Evolutionary conservation across 1,139 yeast species (phyloP).

Genomic region (Kodamaea sp.): DNA sequence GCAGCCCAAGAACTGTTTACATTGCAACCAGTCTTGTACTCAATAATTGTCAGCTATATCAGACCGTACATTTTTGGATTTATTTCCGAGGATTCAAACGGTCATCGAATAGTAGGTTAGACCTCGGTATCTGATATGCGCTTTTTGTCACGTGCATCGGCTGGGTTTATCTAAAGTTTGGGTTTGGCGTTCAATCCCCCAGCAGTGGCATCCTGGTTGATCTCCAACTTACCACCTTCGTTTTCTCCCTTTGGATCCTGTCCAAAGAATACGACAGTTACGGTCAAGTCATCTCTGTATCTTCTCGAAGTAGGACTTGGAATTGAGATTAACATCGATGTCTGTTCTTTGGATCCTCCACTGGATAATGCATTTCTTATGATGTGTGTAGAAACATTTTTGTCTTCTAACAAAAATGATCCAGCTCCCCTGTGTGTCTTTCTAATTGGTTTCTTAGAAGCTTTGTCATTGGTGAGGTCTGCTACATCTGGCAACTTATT

Average conservation of each 20-base stretch:
- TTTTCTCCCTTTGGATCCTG: constrained; percentile 44
- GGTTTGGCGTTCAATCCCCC: constrained; percentile 55
- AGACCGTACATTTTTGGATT: too few species aligned
- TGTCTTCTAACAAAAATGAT: constrained; percentile 65
- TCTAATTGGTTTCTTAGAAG: constrained; percentile 47
- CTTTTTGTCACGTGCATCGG: too few species aligned
- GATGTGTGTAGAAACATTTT: constrained; percentile 88
- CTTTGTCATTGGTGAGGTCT: constrained; percentile 59
- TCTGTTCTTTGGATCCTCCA: constrained; percentile 86
- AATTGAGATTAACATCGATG: constrained; percentile 82
- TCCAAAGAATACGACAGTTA: constrained; percentile 92
- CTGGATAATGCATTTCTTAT: constrained; percentile 89
- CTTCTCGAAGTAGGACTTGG: constrained; percentile 93
- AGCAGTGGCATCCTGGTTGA: constrained; percentile 59
- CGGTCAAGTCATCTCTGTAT: constrained; percentile 94
- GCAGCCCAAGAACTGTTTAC: too few species aligned
- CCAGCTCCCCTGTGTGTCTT: constrained; percentile 34
- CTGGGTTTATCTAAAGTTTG: constrained; percentile 39
- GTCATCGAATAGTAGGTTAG: too few species aligned
- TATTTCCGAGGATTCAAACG: too few species aligned
- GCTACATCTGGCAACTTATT: constrained; percentile 62
- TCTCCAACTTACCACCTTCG: constrained; percentile 51
- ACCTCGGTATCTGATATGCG: too few species aligned
- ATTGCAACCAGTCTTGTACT: too few species aligned
- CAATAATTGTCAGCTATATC: too few species aligned